Evolutionary conservation across 129 eudicot species (phyloP), one percentile per base, ranked within the genome.

Genomic region (Sambucus nigra): DNA sequence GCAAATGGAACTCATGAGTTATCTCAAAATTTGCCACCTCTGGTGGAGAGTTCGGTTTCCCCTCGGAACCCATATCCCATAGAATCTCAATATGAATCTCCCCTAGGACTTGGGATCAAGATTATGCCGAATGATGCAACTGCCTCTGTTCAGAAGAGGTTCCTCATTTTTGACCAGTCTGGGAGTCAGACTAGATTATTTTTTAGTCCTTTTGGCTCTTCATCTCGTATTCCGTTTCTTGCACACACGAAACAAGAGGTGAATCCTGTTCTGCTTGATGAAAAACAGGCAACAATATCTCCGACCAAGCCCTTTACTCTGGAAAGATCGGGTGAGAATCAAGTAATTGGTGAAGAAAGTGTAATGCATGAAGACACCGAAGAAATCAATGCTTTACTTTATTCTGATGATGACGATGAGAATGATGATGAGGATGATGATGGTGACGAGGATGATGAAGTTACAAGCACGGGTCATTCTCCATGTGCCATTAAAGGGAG

Each of bases 331-430:
- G 70, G 48, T 17, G 79, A 68, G 42, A 53, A 53, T 47, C 33
- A 55, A 25, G 28, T 64, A 25, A 19, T 9, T n/a, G 73, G 51
- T 47, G 87, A 55, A 64, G 76, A 38, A 25, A 63, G 76, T 44
- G 76, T 59, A 13, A 53, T 40, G 65, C 77, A 14, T 58, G 83
- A 80, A 62, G 88, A 80, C 57, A 60, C 72, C 14, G 80, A 80
- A 8, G 88, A 80, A 53, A 60, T 80, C 22, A 53, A 80, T 66
- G 88, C 77, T 11, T 58, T 80, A 41, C 77, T 80, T 39, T 72
- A 69, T 69, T 80, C 83, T 5, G 67, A 71, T 59, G 66, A 59
- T 23, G 75, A 74, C 46, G 81, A 75, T 47, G 57, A 53, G 20
- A 44, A 62, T 23, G 61, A 68, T 55, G 61, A 67, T 19, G 51